Evolutionary conservation across 2,329 filamentous ascomycete genomes (phyloP).

Genomic region (Fonsecaea nubica): DNA sequence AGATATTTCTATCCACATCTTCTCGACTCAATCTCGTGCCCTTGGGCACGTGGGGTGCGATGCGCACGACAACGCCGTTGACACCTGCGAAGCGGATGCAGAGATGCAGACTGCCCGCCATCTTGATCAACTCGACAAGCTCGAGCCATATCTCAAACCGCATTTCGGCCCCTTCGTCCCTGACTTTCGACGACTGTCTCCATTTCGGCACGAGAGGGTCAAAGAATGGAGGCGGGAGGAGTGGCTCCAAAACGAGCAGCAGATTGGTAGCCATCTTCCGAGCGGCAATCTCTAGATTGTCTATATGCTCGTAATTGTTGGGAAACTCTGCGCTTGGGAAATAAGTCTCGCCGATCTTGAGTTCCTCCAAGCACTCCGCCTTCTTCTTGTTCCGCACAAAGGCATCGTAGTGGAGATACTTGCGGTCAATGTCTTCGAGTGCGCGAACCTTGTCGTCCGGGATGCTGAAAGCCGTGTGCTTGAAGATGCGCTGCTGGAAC

Average conservation of each 20-base stretch:
- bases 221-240: slow-evolving; percentile 24
- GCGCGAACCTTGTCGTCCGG: slow-evolving; percentile 9
- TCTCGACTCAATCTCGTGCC: slow-evolving; percentile 20
- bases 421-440: slow-evolving; percentile 31
- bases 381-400: slow-evolving; percentile 35
- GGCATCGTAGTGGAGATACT: slow-evolving; percentile 35
- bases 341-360: slow-evolving; percentile 6
- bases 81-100: slow-evolving; percentile 31
- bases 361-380: slow-evolving; percentile 17
- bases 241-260: slow-evolving; percentile 23
- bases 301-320: slow-evolving; percentile 5
- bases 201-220: slow-evolving; percentile 9
- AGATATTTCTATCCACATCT: slow-evolving; percentile 19
- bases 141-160: slow-evolving; percentile 17
- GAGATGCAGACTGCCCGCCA: slow-evolving; percentile 25
- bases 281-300: slow-evolving; percentile 14
- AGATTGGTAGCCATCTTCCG: slow-evolving; percentile 20
- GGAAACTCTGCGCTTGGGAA: neutral
- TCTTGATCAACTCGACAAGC: slow-evolving; percentile 26
- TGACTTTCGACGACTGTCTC: neutral
- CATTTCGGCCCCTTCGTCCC: neutral
- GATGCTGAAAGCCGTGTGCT: slow-evolving; percentile 32
- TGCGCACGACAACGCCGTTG: slow-evolving; percentile 31
- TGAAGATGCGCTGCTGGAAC: slow-evolving; percentile 36
- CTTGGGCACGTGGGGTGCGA: slow-evolving; percentile 29